Base-by-base conservation (phyloP, 2,329 filamentous ascomycete species). In the Metarhizium anisopliae region DNA sequence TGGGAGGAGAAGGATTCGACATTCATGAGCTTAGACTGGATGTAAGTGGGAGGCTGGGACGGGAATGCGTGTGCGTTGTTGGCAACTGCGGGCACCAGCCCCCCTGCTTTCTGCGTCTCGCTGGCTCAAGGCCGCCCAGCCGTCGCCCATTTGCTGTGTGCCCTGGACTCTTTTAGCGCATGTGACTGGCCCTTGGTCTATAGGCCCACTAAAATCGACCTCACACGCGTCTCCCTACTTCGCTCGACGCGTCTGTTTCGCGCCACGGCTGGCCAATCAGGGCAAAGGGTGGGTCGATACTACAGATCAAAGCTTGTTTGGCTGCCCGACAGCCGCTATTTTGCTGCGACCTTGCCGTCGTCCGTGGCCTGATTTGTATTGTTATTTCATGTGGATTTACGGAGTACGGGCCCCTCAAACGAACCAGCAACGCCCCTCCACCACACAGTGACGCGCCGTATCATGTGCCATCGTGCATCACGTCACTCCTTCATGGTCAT, bases 201-300 rank as follows among this genome's bases (percentile, higher is more conserved):
- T 4, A 13, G n/a, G 2, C 36, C 45, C 53, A 49, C 47, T 54
- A 50, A 54, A 54, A 49, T 6, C 25, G 25, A 30, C 47, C 35
- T 32, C 47, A 30, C 43, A 25, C 32, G 25, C 52, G 18, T 11
- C 13, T 53, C 58, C 52, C 54, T 55, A 11, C 32, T 7, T 53
- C 14, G n/a, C 14, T 38, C 47, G 47, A 59, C 67, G 67, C 67
- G 67, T 66, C 10, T 40, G 47, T 64, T 64, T 69, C 67, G 67
- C 61, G 67, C 60, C 55, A 38, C 20, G 64, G 14, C 5, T 36
- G 20, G 29, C 56, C 56, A 58, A 60, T 59, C 51, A 60, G 50
- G 55, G 8, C 16, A n/a, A 16, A n/a, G 25, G 8, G 14, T 4
- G 2, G 7, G 43, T 20, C 10, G 20, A 25, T 2, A 29, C 8